Percentiles rank a stretch among this genome's conserved stretches.
Conservation (phyloP, 2,329 filamentous ascomycete species). For the Xylariomycetidae sp. region DNA sequence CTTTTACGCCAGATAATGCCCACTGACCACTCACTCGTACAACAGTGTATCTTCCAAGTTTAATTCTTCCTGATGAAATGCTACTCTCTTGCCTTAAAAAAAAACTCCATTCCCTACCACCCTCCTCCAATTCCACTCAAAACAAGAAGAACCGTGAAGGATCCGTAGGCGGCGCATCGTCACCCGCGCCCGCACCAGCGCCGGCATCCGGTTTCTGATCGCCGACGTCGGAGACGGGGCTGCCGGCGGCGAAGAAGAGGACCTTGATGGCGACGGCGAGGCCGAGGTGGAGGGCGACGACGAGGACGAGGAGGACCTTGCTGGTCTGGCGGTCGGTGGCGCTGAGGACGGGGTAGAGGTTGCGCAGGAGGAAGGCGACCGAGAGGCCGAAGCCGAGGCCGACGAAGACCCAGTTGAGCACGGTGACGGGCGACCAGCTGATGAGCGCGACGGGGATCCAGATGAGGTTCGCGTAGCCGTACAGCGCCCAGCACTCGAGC, state of each 20-base stretch:
- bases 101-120: no score
- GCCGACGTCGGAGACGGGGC: constrained; percentile 42
- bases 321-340: constrained; percentile 90
- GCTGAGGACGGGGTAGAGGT: constrained; percentile 85
- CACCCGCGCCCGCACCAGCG: constrained; percentile 11
- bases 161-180: constrained; percentile 11
- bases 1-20: no score
- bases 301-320: constrained; percentile 78
- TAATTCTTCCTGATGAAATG: no score
- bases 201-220: constrained; percentile 10
- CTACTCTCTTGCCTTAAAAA: no score
- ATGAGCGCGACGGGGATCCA: constrained; percentile 95
- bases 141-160: constrained; percentile 10
- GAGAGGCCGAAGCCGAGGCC: constrained; percentile 78
- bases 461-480: constrained; percentile 93
- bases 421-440: constrained; percentile 79
- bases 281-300: constrained; percentile 82
- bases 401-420: constrained; percentile 92
- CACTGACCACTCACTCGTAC: no score
- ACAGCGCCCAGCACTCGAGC: constrained; percentile 91
- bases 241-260: constrained; percentile 85
- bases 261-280: constrained; percentile 93
- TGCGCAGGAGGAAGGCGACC: constrained; percentile 78
- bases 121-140: no score
- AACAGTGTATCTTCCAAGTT: no score